Evolutionary conservation across 345 rosid species (phyloP), one percentile per base, ranked within the genome.

Genomic region (Populus deltoides): DNA sequence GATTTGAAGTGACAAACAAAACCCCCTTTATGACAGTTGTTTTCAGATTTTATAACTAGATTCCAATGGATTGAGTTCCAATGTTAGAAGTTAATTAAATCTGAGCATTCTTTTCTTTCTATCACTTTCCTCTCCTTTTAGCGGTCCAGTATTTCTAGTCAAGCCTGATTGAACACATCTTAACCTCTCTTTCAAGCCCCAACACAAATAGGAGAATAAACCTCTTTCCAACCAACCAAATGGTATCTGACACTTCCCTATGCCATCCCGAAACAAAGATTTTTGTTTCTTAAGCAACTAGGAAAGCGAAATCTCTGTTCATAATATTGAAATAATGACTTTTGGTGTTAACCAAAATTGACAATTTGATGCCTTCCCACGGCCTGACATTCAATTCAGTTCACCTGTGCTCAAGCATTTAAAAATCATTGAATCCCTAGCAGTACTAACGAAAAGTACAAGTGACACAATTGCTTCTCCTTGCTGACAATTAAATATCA

Each of bases 1-100:
- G 62, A 71, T 41, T 71, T 29, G 66, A 71, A 71, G 62, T 24
- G 49, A 36, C 38, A 45, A 47, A 45, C 68, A 47, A 71, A 71
- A 47, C 3, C 6, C n/a, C 8, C 18, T 71, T 57, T 25, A 45
- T 22, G 29, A 7, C 5, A 27, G 74, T 47, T 71, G 57, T n/a
- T 29, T 71, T 71, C 35, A 49, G 41, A 47, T 27, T 47, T 49
- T 18, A 29, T 38, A 55, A 5, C 74, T 70, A 11, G 24, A 29
- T 43, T 22, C 74, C 51, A 72, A 72, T 18, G 17, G 35, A 25
- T 31, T 33, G 24, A 22, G 29, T 18, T 53, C 59, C 66, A 36
- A 10, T 55, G 36, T 67, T 20, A 18, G 2, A 36, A 36, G 31
- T 35, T 13, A 67, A 20, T 67, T 41, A 33, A 22, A 55, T 53